phyloP scores from a whole-genome alignment of 306 rosid species.

The Corylus americana region DNA sequence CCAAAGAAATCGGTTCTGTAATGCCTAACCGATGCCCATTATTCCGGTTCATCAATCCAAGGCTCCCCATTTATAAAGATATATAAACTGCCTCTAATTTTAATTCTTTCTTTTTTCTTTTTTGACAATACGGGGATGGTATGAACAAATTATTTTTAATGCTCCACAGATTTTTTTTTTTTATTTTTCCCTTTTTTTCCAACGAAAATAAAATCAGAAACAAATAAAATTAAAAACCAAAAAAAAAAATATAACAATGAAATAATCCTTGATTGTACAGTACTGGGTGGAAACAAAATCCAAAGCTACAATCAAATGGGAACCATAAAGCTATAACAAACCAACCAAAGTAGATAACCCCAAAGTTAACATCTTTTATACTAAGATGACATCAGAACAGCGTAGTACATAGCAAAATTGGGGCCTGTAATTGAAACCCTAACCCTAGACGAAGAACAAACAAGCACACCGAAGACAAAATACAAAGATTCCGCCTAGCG shows the following conservation, averaged over 20 bases:
- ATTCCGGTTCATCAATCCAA: conserved; percentile 59
- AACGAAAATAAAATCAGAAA: conserved; percentile 23
- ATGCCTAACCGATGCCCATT: conserved; percentile 84
- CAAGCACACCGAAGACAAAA: neutral
- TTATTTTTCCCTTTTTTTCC: conserved; percentile 9
- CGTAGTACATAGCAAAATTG: conserved; percentile 40
- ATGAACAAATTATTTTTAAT: conserved; percentile 31
- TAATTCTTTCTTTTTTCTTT: conserved; percentile 22
- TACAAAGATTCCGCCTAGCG: neutral
- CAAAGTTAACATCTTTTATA: conserved; percentile 22
- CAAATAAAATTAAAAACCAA: conserved; percentile 23
- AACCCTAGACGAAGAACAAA: conserved; percentile 29
- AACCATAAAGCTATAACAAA: conserved; percentile 23
- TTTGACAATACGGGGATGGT: conserved; percentile 34
- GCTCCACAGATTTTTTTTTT: conserved; percentile 11
- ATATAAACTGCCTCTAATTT: conserved; percentile 24
- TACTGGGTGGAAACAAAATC: conserved; percentile 25
- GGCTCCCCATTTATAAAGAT: conserved; percentile 56
- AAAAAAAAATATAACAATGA: conserved; percentile 35
- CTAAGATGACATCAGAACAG: conserved; percentile 14
- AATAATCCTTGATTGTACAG: conserved; percentile 59
- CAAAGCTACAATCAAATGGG: conserved; percentile 40
- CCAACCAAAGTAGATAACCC: conserved; percentile 36
- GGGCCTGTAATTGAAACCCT: conserved; percentile 31
- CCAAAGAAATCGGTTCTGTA: conserved; percentile 88